phyloP scores from a whole-genome alignment of 805 yeast genomes.

The Teunomyces cretensis region DNA sequence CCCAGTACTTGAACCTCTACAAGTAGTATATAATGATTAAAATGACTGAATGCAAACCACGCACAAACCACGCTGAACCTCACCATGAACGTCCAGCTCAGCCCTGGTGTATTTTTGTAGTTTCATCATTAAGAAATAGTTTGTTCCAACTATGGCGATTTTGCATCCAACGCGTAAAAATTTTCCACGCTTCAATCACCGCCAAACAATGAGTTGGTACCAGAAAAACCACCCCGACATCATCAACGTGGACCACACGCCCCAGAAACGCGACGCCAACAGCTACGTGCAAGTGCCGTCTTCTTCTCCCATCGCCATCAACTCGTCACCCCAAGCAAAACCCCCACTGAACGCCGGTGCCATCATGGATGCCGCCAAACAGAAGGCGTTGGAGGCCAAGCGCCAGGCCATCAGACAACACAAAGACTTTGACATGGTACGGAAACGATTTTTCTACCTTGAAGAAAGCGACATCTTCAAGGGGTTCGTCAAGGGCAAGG shows the following conservation, averaged over 20 bases:
- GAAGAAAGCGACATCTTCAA: conserved; percentile 41
- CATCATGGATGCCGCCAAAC: conserved; percentile 12
- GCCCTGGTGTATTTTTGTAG: too few relatives aligned
- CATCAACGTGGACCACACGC: not conserved
- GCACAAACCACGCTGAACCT: too few relatives aligned
- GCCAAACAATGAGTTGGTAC: conserved; percentile 24
- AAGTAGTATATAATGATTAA: not conserved
- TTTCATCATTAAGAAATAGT: too few relatives aligned
- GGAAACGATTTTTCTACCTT: conserved; percentile 36
- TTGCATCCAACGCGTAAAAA: conserved; percentile 4
- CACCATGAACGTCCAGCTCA: too few relatives aligned
- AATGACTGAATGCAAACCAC: too few relatives aligned
- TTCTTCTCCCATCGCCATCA: conserved; percentile 37
- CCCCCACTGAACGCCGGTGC: conserved; percentile 3
- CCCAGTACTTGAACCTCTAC: not conserved
- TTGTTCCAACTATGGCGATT: not conserved
- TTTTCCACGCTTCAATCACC: not conserved
- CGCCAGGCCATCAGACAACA: conserved; percentile 39
- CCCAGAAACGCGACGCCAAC: conserved; percentile 12
- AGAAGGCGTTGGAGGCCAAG: conserved; percentile 29
- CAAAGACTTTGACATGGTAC: conserved; percentile 38
- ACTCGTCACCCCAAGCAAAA: conserved; percentile 23
- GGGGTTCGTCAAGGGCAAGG: conserved; percentile 44
- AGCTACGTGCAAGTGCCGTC: conserved; percentile 40
- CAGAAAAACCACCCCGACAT: conserved; percentile 16